Evolutionary conservation across 2,329 filamentous ascomycete genomes (phyloP).

Genomic region (Talaromyces piceae): DNA sequence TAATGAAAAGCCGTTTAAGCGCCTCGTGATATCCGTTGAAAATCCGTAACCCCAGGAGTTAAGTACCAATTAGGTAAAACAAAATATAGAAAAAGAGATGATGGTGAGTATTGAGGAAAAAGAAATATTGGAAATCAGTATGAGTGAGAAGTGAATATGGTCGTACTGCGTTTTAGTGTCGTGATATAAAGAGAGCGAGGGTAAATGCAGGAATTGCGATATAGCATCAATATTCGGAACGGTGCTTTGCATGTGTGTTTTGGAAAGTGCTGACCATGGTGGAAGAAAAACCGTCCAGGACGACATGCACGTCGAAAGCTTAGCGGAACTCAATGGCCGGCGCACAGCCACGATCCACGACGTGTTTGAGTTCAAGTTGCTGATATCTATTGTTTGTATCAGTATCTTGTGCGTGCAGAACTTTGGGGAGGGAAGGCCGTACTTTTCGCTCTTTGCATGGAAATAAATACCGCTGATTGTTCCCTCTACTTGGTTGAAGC

Average conservation of each 20-base stretch:
- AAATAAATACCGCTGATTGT: slow-evolving; percentile 93
- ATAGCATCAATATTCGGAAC: neutral
- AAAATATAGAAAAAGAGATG: neutral
- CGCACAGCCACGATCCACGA: slow-evolving; percentile 75
- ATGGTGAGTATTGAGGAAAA: too few species aligned
- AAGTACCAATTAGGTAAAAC: neutral
- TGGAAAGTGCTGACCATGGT: neutral
- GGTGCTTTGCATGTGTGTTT: neutral
- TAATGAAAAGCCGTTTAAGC: neutral
- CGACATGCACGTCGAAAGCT: slow-evolving; percentile 22
- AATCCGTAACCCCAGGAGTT: neutral
- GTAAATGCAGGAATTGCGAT: neutral
- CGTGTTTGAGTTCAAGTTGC: slow-evolving; percentile 82
- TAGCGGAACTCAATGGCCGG: slow-evolving; percentile 82
- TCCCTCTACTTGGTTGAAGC: slow-evolving; percentile 87
- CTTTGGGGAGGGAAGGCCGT: slow-evolving; percentile 32
- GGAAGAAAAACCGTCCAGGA: neutral
- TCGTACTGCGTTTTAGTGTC: neutral
- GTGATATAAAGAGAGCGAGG: neutral
- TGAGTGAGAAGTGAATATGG: neutral
- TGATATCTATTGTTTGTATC: slow-evolving; percentile 59
- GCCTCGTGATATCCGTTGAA: slow-evolving; percentile 1
- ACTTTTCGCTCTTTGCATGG: slow-evolving; percentile 97
- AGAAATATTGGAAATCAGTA: neutral
- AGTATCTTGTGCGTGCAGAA: neutral